Evolutionary conservation across 768 basidiomycete species (phyloP).

Genomic region (Russula sp.): DNA sequence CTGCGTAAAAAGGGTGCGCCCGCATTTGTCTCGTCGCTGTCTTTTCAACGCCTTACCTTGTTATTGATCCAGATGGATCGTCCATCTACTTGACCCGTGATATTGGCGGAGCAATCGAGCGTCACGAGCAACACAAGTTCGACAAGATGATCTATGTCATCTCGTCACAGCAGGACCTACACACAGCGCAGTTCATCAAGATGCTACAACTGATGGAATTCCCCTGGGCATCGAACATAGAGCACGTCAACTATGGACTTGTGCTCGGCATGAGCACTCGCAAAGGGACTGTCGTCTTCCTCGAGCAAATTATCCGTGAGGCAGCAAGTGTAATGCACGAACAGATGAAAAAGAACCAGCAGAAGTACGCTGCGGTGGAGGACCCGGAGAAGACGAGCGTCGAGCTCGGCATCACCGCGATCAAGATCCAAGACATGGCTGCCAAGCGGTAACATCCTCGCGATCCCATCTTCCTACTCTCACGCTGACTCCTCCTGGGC

Average conservation of each 20-base stretch:
- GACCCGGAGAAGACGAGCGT: conserved; percentile 72
- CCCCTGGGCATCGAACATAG: conserved; percentile 73
- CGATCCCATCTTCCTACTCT: not conserved
- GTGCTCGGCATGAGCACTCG: conserved; percentile 95
- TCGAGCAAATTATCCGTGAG: conserved; percentile 88
- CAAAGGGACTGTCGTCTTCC: conserved; percentile 90
- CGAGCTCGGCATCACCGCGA: conserved; percentile 89
- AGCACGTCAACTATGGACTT: conserved; percentile 88
- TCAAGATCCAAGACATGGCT: conserved; percentile 98
- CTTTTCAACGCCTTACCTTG: not conserved
- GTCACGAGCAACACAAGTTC: conserved; percentile 85
- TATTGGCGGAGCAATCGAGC: conserved; percentile 88
- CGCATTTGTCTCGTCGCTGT: not conserved
- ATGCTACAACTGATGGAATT: conserved; percentile 84
- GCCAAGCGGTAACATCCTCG: conserved; percentile 61
- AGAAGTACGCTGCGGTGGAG: conserved; percentile 82
- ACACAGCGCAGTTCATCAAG: conserved; percentile 90
- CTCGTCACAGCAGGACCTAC: conserved; percentile 79
- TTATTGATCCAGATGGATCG: conserved; percentile 63
- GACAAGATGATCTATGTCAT: conserved; percentile 94
- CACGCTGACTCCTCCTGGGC: not conserved
- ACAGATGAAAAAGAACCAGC: conserved; percentile 92
- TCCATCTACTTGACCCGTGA: conserved; percentile 94
- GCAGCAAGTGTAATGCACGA: conserved; percentile 89
- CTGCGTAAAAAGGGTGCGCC: conserved; percentile 72